phyloP scores from a whole-genome alignment of 1,139 yeast genomes.

The Geotrichum reessii region DNA sequence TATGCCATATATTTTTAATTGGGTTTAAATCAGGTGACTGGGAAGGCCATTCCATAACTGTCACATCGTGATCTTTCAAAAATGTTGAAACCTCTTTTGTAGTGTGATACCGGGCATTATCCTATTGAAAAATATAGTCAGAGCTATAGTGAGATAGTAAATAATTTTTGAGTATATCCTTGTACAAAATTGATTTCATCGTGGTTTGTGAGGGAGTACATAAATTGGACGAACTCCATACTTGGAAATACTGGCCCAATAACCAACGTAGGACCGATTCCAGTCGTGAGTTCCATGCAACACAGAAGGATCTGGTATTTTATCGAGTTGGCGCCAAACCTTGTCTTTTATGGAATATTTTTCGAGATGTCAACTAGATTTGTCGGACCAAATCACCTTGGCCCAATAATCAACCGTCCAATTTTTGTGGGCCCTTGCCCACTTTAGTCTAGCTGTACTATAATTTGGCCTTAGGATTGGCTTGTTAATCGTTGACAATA shows the following conservation, averaged over 20 bases:
- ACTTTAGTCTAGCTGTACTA: no score
- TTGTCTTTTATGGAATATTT: neutral
- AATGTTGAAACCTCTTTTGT: no score
- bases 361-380: neutral
- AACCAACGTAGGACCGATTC: neutral
- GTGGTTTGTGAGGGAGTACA: no score
- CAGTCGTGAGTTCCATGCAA: neutral
- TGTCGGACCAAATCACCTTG: neutral
- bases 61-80: no score
- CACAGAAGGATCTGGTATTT: neutral
- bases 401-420: neutral
- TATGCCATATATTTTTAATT: no score
- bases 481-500: neutral
- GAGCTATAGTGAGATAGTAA: no score
- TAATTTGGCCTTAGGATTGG: neutral
- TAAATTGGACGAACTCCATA: neutral
- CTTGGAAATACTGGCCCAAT: neutral
- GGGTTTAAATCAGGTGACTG: no score
- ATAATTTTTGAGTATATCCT: no score
- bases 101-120: no score
- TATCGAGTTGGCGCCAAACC: neutral
- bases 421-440: neutral
- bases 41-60: no score
- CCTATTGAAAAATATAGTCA: no score
- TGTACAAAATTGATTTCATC: no score